A percentile compares a stretch with the other conserved stretches of the same genome.
phyloP scores from a whole-genome alignment of 2,329 filamentous ascomycete species.

The Fusarium aywerte region DNA sequence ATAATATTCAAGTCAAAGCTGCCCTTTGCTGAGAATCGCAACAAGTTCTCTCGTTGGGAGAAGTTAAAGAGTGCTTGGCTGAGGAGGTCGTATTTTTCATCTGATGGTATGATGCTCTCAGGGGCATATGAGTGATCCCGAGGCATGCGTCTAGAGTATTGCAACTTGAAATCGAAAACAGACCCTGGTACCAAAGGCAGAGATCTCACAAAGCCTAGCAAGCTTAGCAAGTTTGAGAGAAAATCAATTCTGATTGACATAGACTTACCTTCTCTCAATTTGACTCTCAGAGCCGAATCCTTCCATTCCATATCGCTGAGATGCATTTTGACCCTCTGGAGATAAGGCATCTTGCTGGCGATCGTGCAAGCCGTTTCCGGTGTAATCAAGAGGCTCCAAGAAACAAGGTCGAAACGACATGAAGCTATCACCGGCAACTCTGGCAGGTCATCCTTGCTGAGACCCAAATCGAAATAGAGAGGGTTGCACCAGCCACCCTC shows the following conservation, averaged over 20 bases:
- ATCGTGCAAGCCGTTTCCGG: slow-evolving; percentile 1
- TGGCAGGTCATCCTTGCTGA: neutral
- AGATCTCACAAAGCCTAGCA: neutral
- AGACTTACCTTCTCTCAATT: slow-evolving; percentile 1
- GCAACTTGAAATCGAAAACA: slow-evolving; percentile 7
- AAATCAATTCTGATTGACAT: rapidly evolving
- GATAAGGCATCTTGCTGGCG: slow-evolving; percentile 4
- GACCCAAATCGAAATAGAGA: slow-evolving; percentile 1
- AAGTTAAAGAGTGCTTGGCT: slow-evolving; percentile 15
- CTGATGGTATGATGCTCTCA: neutral
- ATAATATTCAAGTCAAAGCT: slow-evolving; percentile 12
- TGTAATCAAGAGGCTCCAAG: slow-evolving; percentile 13
- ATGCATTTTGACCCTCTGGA: slow-evolving; percentile 7
- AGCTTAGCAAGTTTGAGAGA: neutral
- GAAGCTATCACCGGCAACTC: slow-evolving; percentile 4
- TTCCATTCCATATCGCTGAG: slow-evolving; percentile 13
- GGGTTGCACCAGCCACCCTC: neutral
- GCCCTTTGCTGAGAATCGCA: neutral
- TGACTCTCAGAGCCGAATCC: neutral
- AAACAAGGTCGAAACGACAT: slow-evolving; percentile 9
- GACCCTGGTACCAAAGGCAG: neutral
- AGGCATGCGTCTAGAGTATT: slow-evolving; percentile 7
- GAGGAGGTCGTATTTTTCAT: neutral
- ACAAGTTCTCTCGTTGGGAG: slow-evolving; percentile 2
- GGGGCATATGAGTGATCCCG: neutral